These are phyloP conservation scores for Pleurostoma richardsiae DNA, from an alignment of 2,329 filamentous ascomycete genomes.

Conservation along the genomic window DNA sequence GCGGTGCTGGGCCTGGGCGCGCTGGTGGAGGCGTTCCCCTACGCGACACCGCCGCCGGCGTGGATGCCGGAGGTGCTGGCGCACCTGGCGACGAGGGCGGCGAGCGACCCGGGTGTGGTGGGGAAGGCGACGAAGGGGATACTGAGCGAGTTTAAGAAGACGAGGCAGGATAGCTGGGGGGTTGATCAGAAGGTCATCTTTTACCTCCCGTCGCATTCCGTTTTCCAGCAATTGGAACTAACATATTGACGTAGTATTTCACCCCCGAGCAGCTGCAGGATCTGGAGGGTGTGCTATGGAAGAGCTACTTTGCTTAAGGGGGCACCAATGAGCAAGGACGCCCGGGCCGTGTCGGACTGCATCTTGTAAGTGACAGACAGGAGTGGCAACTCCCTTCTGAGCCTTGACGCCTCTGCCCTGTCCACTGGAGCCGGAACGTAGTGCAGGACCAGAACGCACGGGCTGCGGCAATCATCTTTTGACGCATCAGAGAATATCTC, in stretches of 20 bases:
- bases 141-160: slow-evolving; percentile 98
- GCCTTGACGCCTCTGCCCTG: no score
- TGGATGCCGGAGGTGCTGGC: slow-evolving; percentile 96
- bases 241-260: slow-evolving; percentile 58
- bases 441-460: no score
- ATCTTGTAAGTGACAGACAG: no score
- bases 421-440: no score
- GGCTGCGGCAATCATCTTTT: no score
- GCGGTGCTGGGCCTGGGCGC: slow-evolving; percentile 88
- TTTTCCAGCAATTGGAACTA: not conserved
- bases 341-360: no score
- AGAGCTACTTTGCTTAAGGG: slow-evolving; percentile 93
- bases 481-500: no score
- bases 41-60: slow-evolving; percentile 80
- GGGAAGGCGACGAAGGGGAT: slow-evolving; percentile 94
- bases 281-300: slow-evolving; percentile 94
- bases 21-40: slow-evolving; percentile 92
- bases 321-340: no score
- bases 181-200: slow-evolving; percentile 91
- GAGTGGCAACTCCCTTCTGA: no score
- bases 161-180: slow-evolving; percentile 95
- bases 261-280: slow-evolving; percentile 91
- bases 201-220: slow-evolving; percentile 34
- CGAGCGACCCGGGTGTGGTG: slow-evolving; percentile 84
- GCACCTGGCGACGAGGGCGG: slow-evolving; percentile 76